phyloP scores from a whole-genome alignment of 139 green algal species.

The Chlamydomonas sp. region DNA sequence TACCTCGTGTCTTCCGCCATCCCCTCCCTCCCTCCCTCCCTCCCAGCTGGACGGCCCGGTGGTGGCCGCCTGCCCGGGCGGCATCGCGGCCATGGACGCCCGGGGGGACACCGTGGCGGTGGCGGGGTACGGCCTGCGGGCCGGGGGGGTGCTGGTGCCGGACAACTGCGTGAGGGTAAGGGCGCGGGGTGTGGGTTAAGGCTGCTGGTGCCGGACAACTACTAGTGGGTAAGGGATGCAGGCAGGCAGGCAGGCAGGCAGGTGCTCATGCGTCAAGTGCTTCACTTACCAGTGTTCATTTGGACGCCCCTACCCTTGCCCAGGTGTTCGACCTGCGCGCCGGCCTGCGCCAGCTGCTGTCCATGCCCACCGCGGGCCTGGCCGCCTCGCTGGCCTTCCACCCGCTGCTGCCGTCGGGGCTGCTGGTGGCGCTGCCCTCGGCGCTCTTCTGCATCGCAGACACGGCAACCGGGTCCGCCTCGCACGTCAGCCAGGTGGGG shows the following conservation, averaged over 20 bases:
- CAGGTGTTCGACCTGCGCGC: conserved; percentile 80
- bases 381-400: conserved; percentile 73
- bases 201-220: background rate
- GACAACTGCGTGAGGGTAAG: conserved; percentile 72
- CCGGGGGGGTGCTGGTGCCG: conserved; percentile 50
- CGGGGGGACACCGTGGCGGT: conserved; percentile 70
- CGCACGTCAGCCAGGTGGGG: conserved; percentile 62
- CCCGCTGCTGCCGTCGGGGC: conserved; percentile 67
- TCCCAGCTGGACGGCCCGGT: conserved; percentile 43
- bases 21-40: background rate
- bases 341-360: conserved; percentile 61
- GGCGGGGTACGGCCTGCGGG: conserved; percentile 58
- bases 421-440: conserved; percentile 69
- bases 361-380: conserved; percentile 59
- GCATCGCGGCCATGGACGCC: conserved; percentile 69
- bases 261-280: background rate
- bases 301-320: background rate
- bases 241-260: background rate
- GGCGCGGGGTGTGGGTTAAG: background rate
- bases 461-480: conserved; percentile 38
- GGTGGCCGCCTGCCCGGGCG: conserved; percentile 68
- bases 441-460: conserved; percentile 78
- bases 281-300: background rate
- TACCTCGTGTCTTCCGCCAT: background rate
- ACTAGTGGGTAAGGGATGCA: background rate